Evolutionary conservation across 768 basidiomycete species (phyloP), one percentile per base, ranked within the genome.

Genomic region (Hirschioporus abietinus): DNA sequence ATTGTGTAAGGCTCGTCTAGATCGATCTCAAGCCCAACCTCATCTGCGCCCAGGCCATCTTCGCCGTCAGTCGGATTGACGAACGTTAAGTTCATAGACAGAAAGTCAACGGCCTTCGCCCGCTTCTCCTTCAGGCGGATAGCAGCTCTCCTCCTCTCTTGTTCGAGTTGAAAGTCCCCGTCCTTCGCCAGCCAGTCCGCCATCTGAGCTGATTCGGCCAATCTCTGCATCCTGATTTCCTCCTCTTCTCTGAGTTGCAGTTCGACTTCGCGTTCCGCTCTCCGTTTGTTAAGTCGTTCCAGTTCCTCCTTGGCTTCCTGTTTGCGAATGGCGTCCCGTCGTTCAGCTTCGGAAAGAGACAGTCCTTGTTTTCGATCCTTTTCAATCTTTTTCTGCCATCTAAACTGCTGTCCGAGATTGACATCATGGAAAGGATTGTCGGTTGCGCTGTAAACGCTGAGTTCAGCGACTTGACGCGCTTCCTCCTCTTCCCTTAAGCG

Each of bases 351-450:
- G 0, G 88, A 88, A 0, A 88, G 72, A 0, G 88, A 85, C 63
- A 99, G 73, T 1, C 97, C 97, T 67, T 87, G 79, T 78, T 96
- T 98, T 72, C 87, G 85, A 76, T 99, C 97, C 80, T 95, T 94
- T 76, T 99, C 97, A 27, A 88, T 86, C 81, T 99, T 99, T 83
- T 99, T 99, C 79, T 95, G 93, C 97, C 97, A 99, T 66, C 92
- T 88, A 77, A 99, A 99, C 75, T 96, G 94, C 74, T 98, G 93
- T 24, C 89, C 91, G 35, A 99, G 89, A 76, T 99, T 98, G 68
- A 93, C 89, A 72, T 99, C 97, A 78, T 97, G 94, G 81, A 99
- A 99, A 0, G 97, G 97, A 74, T 99, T 99, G 82, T 99, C 96
- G 15, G 89, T 88, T 61, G 95, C 93, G 70, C 94, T 95, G 81